Evolutionary conservation across 495 filamentous ascomycete genomes (phyloP), one percentile per base, ranked within the genome.

Genomic region (Opeltia flavorubescens): DNA sequence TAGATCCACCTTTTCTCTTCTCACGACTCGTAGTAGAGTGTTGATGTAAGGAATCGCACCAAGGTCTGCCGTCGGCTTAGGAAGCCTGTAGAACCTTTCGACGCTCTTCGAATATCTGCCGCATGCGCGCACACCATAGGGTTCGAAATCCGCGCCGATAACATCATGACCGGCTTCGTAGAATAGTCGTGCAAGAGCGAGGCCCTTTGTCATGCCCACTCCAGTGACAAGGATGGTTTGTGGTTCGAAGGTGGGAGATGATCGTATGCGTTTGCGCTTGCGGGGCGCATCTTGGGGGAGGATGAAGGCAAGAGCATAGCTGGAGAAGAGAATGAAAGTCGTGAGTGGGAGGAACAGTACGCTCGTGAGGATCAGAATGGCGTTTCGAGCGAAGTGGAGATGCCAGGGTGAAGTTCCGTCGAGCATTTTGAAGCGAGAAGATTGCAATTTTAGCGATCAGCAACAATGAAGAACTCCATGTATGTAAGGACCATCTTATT

Each of bases 221-320:
- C 83, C 81, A 0, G 81, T 86, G 31, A 88, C 69, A 8, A 89
- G 71, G 44, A 88, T 61, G 1, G 75, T 83, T 50, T 75, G 74
- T 3, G 71, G 70, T 17, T 65, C 61, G 54, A 72, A 71, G 21
- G 57, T 56, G 6, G 61, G 66, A 59, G 65, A 59, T 38, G 50
- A 55, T 12, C 61, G 59, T 38, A 62, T 52, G 15, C 45, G 52
- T 24, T 55, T 57, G n/a, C 63, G 63, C 26, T 55, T 57, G 18
- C 63, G 63, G 20, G 45, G 17, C 17, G 52, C 33, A 33, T 34
- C 41, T 15, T 48, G 45, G 48, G 8, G 57, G 46, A 29, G 56
- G 54, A 44, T 46, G 48, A 41, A 65, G 34, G 53, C 45, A 0
- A 56, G 43, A 21, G 65, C 45, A 43, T 70, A 64, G 27, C 62